Conservation (phyloP, 306 rosid genomes). For the Glycine latifolia region DNA sequence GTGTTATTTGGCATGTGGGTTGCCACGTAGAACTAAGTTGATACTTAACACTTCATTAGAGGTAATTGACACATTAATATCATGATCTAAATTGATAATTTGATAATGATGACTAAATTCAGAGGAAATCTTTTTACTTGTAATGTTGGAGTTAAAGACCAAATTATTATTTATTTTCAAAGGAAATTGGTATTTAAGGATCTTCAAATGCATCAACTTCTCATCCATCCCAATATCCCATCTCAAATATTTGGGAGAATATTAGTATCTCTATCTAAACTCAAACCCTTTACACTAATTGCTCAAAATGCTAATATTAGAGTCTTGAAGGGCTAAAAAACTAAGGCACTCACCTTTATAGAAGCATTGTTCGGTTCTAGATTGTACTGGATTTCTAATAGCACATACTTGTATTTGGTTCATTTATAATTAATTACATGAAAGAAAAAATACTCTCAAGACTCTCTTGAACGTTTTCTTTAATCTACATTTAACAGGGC, state of each 20-base stretch:
- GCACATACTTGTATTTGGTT: background rate
- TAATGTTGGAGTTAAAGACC: background rate
- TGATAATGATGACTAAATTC: background rate
- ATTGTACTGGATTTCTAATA: constrained; percentile 4
- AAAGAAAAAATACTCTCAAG: background rate
- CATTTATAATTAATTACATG: background rate
- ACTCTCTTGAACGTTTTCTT: background rate
- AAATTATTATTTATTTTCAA: background rate
- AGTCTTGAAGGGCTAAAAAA: constrained; percentile 18
- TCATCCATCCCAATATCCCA: background rate
- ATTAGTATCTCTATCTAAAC: background rate
- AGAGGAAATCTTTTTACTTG: background rate
- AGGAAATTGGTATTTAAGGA: background rate
- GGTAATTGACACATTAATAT: no score
- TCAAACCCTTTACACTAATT: constrained; percentile 3
- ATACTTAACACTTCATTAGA: no score
- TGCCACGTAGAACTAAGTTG: no score
- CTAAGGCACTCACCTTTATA: background rate
- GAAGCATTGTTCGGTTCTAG: background rate
- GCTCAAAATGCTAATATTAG: background rate
- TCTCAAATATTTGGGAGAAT: background rate
- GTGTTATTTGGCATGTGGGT: no score
- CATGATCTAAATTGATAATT: no score
- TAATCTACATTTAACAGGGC: background rate
- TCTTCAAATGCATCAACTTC: no score